phyloP scores from a whole-genome alignment of 257 asterid species.

The Fraxinus quadrangulata region DNA sequence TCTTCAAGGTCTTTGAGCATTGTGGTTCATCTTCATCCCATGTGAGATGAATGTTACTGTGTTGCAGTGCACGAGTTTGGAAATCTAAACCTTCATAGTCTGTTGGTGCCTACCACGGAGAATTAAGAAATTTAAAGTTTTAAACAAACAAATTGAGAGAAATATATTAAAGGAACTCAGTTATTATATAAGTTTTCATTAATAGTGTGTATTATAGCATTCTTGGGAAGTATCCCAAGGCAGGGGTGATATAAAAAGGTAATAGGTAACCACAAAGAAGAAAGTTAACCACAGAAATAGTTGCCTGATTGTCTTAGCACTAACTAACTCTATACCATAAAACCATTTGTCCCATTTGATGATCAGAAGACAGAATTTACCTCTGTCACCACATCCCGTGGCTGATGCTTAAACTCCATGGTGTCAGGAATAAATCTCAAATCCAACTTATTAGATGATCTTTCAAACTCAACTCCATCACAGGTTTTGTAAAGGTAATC shows the following conservation, averaged over 20 bases:
- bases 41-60: constrained; percentile 72
- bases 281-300: neutral
- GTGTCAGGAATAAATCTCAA: constrained; percentile 94
- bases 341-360: neutral
- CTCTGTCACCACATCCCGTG: constrained; percentile 88
- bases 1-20: constrained; percentile 60
- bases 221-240: neutral
- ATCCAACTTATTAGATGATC: constrained; percentile 84
- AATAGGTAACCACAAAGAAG: neutral
- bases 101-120: constrained; percentile 57
- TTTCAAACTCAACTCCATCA: constrained; percentile 92
- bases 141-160: constrained; percentile 12
- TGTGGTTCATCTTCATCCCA: constrained; percentile 99
- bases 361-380: constrained; percentile 38
- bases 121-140: constrained; percentile 13
- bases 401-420: constrained; percentile 74
- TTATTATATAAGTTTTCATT: neutral
- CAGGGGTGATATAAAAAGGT: neutral
- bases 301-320: neutral
- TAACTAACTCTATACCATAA: neutral
- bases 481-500: constrained; percentile 79
- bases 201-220: neutral
- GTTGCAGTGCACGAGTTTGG: constrained; percentile 83
- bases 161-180: neutral
- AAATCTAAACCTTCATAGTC: constrained; percentile 81